These are phyloP conservation scores for Tetrahymena borealis DNA, from an alignment of 73 alveolate genomes.

Conservation along the genomic window DNA sequence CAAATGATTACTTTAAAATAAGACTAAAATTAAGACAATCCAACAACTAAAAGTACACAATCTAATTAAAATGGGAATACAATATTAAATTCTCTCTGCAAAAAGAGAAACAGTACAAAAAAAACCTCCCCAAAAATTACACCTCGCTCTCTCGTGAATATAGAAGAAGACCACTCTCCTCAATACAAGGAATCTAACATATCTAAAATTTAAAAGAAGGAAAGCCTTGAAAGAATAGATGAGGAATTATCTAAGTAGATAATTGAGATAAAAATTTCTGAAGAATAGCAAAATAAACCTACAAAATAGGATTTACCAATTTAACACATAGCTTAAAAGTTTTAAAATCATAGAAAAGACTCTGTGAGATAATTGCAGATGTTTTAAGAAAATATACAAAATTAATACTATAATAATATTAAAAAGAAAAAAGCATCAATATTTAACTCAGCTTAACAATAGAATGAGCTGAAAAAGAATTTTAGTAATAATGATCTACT, in stretches of 20 bases:
- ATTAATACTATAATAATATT: background rate
- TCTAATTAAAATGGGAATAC: background rate
- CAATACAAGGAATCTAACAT: background rate
- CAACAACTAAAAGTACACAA: background rate
- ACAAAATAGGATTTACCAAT: background rate
- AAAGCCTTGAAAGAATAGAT: background rate
- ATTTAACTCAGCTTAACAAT: background rate
- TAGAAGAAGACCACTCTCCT: background rate
- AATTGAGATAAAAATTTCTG: background rate
- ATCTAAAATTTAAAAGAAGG: background rate
- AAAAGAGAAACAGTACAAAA: background rate
- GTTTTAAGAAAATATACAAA: background rate
- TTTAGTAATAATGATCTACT: background rate
- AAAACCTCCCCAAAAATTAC: background rate
- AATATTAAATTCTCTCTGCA: background rate
- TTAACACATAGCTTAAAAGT: background rate
- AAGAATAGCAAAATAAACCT: background rate
- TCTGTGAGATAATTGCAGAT: background rate
- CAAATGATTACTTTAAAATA: background rate
- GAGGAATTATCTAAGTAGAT: background rate
- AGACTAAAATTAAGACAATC: background rate
- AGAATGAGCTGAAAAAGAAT: background rate
- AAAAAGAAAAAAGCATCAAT: background rate
- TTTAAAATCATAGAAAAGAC: background rate
- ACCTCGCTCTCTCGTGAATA: background rate